A percentile compares a stretch with the other conserved stretches of the same genome.
Conservation (phyloP, 208 protist genomes). For the Herpetomonas samuelpessoai region DNA sequence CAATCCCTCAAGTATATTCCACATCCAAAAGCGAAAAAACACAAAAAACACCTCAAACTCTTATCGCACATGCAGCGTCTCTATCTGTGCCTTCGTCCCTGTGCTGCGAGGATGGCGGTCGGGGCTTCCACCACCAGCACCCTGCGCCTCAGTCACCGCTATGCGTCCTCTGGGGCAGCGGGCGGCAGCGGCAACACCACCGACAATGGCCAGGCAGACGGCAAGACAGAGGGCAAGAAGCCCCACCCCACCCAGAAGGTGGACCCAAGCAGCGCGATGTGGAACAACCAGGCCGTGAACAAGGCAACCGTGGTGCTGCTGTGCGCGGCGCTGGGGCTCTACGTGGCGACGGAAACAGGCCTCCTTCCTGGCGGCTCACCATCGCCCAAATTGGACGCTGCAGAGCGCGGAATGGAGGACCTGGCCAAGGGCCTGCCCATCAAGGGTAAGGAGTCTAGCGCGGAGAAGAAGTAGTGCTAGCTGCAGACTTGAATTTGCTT, state of each 20-base stretch:
- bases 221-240: neutral
- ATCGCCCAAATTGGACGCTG: neutral
- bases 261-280: neutral
- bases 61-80: slow-evolving; percentile 3
- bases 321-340: neutral
- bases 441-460: neutral
- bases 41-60: neutral
- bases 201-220: neutral
- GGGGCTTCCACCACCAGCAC: neutral
- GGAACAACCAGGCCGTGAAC: slow-evolving; percentile 3
- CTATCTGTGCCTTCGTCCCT: neutral
- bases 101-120: neutral
- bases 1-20: too few species aligned
- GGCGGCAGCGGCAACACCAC: neutral
- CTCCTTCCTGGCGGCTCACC: neutral
- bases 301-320: neutral
- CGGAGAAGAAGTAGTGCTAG: neutral
- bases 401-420: neutral
- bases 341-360: neutral
- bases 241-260: slow-evolving; percentile 3
- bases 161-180: neutral
- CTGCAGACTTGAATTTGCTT: too few species aligned
- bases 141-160: neutral
- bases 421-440: neutral
- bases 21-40: neutral